Evolutionary conservation across 768 basidiomycete species (phyloP), one percentile per base, ranked within the genome.

Genomic region (Rhizopogon vesiculosus): DNA sequence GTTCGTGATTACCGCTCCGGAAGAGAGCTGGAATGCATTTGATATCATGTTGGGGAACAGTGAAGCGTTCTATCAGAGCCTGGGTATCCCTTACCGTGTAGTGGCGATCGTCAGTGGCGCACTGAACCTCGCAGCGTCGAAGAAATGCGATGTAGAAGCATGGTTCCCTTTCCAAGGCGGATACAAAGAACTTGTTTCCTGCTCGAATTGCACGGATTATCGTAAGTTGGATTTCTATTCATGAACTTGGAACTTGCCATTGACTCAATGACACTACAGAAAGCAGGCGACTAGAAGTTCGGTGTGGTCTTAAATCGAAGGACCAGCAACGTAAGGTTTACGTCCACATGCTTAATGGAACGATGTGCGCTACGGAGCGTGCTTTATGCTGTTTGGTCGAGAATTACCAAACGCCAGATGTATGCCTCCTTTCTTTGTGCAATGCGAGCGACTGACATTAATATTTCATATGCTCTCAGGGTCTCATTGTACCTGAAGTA

Each of bases 271-370:
- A 49, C 3, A 35, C 35, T 10, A 58, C 69, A 98, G 96, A 99
- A 80, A 87, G 87, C 64, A 84, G 97, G 66, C 82, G 91, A 56
- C 81, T 99, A 51, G 97, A 99, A 69, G 86, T 99, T 25, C 83
- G 93, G 43, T 93, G 93, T 66, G 97, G 97, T 8, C 77, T 95
- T 69, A 97, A 95, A 73, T 78, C 80, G 57, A 91, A 92, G 64
- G 94, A 94, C 31, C 93, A 98, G 66, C 79, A 89, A 50, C 83
- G 90, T 56, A 95, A 98, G 67, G 75, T 93, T 5, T 98, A 98
- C 72, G 95, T 97, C 5, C 97, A 99, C 77, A 99, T 99, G 97
- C 75, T 99, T 66, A 99, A 99, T 70, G 96, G 93, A 38, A 99
- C 97, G 3, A 80, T 99, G 44, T 97, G 94, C 63, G 97, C 97